phyloP scores from a whole-genome alignment of 805 yeast genomes.

The Teunomyces atbi region DNA sequence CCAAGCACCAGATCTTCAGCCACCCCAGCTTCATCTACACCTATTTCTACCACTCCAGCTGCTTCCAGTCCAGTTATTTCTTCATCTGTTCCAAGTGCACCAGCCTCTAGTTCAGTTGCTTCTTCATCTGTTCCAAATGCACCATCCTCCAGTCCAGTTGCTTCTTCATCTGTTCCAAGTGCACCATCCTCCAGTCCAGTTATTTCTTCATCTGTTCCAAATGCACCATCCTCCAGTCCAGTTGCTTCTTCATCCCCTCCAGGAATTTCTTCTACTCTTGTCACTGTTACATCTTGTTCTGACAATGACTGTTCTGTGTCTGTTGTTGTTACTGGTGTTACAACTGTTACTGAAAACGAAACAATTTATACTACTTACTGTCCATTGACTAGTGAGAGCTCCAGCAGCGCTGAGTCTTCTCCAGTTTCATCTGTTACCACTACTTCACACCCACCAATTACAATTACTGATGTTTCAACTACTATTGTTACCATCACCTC shows the following conservation, averaged over 20 bases:
- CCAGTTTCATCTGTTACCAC: neutral
- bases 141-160: neutral
- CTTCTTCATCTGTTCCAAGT: conserved; percentile 3
- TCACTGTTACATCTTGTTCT: conserved; percentile 36
- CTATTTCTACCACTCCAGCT: neutral
- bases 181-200: neutral
- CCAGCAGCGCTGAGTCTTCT: neutral
- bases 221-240: neutral
- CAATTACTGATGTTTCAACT: conserved; percentile 17
- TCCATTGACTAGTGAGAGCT: conserved; percentile 18
- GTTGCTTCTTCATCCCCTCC: conserved; percentile 1
- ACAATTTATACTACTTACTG: conserved; percentile 36
- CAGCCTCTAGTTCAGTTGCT: neutral
- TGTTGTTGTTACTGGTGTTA: conserved; percentile 32
- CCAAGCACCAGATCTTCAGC: neutral
- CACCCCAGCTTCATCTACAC: neutral
- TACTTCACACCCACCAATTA: conserved; percentile 6
- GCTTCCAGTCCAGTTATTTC: neutral
- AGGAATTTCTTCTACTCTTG: conserved; percentile 19
- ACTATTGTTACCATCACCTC: conserved; percentile 1
- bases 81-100: neutral
- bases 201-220: neutral
- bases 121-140: conserved; percentile 3
- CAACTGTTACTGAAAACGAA: conserved; percentile 31
- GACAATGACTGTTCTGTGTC: conserved; percentile 23